These are phyloP conservation scores for Starmerella kuoi DNA, from an alignment of 805 yeast genomes.

Conservation along the genomic window DNA sequence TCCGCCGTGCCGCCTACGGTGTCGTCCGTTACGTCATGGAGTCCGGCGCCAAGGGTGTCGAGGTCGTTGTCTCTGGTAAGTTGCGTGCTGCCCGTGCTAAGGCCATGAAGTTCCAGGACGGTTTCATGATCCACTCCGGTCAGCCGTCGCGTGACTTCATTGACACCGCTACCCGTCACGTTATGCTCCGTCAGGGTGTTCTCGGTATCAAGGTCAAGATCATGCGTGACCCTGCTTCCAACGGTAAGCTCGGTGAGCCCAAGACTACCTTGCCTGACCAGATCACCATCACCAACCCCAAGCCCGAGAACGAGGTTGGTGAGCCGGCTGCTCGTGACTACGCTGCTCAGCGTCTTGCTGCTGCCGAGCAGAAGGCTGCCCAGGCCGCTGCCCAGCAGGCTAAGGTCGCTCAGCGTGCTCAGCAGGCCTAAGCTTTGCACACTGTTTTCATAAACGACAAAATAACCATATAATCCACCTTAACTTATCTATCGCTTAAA, in stretches of 20 bases:
- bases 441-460: too few relatives aligned
- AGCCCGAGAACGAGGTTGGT: slow-evolving; percentile 52
- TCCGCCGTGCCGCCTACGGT: slow-evolving; percentile 99
- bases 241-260: slow-evolving; percentile 31
- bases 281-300: slow-evolving; percentile 84
- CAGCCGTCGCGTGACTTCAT: slow-evolving; percentile 99
- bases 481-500: too few relatives aligned
- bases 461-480: too few relatives aligned
- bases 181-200: slow-evolving; percentile 99
- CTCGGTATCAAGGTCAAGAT: slow-evolving; percentile 99
- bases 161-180: slow-evolving; percentile 99
- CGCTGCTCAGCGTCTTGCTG: slow-evolving; percentile 25
- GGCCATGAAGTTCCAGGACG: slow-evolving; percentile 99
- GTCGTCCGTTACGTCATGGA: slow-evolving; percentile 99
- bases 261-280: slow-evolving; percentile 75
- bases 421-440: slow-evolving; percentile 4
- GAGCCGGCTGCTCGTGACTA: slow-evolving; percentile 76
- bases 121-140: slow-evolving; percentile 99
- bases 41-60: slow-evolving; percentile 99
- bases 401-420: slow-evolving; percentile 6
- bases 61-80: slow-evolving; percentile 99
- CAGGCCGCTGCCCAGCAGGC: slow-evolving; percentile 13
- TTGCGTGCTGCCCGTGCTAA: slow-evolving; percentile 99
- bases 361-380: slow-evolving; percentile 5
- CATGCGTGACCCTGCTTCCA: slow-evolving; percentile 85